These are phyloP conservation scores for Cyathus striatus DNA, from an alignment of 768 basidiomycete species.

Conservation along the genomic window DNA sequence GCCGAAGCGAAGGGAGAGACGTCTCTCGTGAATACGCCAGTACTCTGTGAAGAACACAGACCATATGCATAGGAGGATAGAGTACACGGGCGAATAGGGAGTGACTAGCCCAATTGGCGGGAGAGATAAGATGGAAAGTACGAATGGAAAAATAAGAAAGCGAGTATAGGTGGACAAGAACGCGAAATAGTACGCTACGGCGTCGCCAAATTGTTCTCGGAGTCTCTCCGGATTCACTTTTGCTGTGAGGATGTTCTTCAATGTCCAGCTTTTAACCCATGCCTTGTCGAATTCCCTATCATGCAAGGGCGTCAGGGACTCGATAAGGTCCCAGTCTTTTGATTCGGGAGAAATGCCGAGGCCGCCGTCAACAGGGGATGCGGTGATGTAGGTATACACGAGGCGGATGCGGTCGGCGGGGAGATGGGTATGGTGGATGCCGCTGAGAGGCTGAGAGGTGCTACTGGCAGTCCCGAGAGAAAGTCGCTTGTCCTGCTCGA, in stretches of 20 bases:
- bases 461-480: slow-evolving; percentile 65
- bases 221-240: slow-evolving; percentile 65
- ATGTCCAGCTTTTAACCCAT: slow-evolving; percentile 78
- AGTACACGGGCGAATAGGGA: slow-evolving; percentile 76
- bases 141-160: slow-evolving; percentile 72
- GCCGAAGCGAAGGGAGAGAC: slow-evolving; percentile 78
- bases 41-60: slow-evolving; percentile 83
- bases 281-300: slow-evolving; percentile 74
- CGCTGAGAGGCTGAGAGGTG: slow-evolving; percentile 37
- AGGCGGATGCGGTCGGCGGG: slow-evolving; percentile 79
- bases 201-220: slow-evolving; percentile 79
- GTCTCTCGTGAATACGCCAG: slow-evolving; percentile 86
- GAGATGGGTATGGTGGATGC: slow-evolving; percentile 45
- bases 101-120: slow-evolving; percentile 65
- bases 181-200: slow-evolving; percentile 82
- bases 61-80: slow-evolving; percentile 76
- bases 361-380: slow-evolving; percentile 71
- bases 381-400: slow-evolving; percentile 66
- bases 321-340: slow-evolving; percentile 73
- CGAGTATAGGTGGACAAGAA: slow-evolving; percentile 84
- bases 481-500: slow-evolving; percentile 65
- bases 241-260: slow-evolving; percentile 42
- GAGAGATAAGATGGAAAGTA: slow-evolving; percentile 64
- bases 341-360: slow-evolving; percentile 75
- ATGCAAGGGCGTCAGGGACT: slow-evolving; percentile 80